Evolutionary conservation across 441 rosid species (phyloP).

Genomic region (Gossypium gossypioides): DNA sequence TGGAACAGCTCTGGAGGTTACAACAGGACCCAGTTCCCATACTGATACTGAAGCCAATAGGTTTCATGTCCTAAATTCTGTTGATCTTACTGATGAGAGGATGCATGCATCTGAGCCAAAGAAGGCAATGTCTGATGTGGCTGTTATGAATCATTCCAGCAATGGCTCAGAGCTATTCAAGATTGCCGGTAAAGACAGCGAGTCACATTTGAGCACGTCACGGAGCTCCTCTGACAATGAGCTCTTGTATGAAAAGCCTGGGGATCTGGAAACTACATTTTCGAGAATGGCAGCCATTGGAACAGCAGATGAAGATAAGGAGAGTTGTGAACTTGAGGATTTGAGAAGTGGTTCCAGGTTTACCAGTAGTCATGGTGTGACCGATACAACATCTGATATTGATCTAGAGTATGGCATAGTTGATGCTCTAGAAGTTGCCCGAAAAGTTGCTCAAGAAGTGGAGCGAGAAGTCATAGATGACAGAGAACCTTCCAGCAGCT

Average conservation of each 20-base stretch:
- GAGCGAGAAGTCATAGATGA: conserved; percentile 69
- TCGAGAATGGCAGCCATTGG: conserved; percentile 32
- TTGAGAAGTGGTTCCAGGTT: conserved; percentile 31
- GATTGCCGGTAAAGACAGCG: conserved; percentile 24
- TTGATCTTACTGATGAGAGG: conserved; percentile 21
- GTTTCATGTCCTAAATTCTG: conserved; percentile 17
- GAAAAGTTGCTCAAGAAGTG: conserved; percentile 86
- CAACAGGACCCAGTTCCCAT: conserved; percentile 23
- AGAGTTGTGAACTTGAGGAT: conserved; percentile 27
- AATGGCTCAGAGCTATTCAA: conserved; percentile 18
- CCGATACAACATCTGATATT: conserved; percentile 39
- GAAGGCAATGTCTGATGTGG: conserved; percentile 23
- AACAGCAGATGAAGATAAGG: conserved; percentile 32
- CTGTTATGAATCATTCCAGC: conserved; percentile 22
- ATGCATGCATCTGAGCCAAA: conserved; percentile 28
- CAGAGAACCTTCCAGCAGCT: conserved; percentile 53
- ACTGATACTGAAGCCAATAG: conserved; percentile 33
- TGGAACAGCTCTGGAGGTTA: conserved; percentile 26
- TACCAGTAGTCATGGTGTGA: conserved; percentile 30
- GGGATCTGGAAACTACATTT: conserved; percentile 21
- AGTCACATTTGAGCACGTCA: conserved; percentile 30
- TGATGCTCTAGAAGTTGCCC: conserved; percentile 90
- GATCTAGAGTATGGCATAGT: conserved; percentile 62
- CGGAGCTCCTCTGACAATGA: conserved; percentile 36
- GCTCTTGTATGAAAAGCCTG: conserved; percentile 23